Evolutionary conservation across 2,329 filamentous ascomycete genomes (phyloP).

Genomic region (Fusarium verticillioides): DNA sequence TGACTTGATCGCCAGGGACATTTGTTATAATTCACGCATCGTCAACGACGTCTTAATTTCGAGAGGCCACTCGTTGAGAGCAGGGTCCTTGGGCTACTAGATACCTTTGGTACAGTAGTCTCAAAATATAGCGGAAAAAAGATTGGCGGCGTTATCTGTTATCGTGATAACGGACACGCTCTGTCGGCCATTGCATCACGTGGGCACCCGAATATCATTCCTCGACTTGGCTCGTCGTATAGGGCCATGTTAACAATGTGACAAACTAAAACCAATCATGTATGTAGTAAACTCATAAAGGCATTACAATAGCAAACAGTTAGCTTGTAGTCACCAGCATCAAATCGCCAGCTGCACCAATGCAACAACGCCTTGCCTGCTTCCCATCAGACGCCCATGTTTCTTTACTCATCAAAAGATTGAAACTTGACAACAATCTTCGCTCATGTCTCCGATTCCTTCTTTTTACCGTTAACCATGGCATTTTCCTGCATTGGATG

Average conservation of each 20-base stretch:
- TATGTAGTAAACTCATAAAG: background rate
- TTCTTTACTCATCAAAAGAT: background rate
- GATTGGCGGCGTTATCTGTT: constrained; percentile 39
- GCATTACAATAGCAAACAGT: background rate
- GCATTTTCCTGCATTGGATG: constrained; percentile 46
- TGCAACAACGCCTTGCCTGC: constrained; percentile 23
- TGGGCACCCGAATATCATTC: constrained; percentile 5
- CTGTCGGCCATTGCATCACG: constrained; percentile 30
- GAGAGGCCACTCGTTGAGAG: constrained; percentile 15
- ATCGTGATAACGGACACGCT: constrained; percentile 34
- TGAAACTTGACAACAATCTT: background rate
- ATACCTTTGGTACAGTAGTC: background rate
- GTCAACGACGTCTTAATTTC: constrained; percentile 25
- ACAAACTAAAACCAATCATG: background rate
- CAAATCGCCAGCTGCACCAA: background rate
- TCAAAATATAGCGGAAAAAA: constrained; percentile 29
- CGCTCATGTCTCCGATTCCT: background rate
- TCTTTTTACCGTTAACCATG: constrained; percentile 38
- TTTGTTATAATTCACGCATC: constrained; percentile 56
- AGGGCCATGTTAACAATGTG: background rate
- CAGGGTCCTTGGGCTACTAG: constrained; percentile 9
- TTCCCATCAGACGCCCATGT: background rate
- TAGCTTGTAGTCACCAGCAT: background rate
- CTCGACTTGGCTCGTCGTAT: background rate
- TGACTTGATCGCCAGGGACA: constrained; percentile 59